Evolutionary conservation across 177 flowering plant genomes (phyloP), one percentile per base, ranked within the genome.

Genomic region (Telopea speciosissima): DNA sequence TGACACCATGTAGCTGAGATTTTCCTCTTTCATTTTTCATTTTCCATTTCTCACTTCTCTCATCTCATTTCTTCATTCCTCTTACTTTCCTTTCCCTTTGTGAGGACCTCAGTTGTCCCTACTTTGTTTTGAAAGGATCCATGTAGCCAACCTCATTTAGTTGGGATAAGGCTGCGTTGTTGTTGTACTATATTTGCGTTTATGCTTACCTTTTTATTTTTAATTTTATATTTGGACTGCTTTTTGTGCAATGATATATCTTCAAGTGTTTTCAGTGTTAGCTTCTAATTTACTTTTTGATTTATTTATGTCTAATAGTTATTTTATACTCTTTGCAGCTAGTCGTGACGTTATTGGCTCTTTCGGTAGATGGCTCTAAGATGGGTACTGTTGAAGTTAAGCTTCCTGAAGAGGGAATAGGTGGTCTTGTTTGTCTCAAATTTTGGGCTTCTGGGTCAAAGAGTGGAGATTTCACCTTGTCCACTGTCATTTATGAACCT

Each of bases 401-500:
- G 83, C 82, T 86, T 61, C 80, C 97, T 70, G 98, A 96, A 79
- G 96, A 91, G 61, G 96, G 88, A 66, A 80, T 96, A 22, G 99
- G 99, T 54, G 94, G 95, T 58, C 83, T 93, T 70, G 80, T 90
- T 65, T 84, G 87, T 79, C 93, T 96, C 36, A 93, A 88, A 78
- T 93, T 96, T 73, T 96, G 98, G 98, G 81, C 75, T 12, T 76
- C 78, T 62, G 82, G 78, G 25, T 64, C 85, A 24, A 85, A 73
- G 59, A 80, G 65, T 69, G 88, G 87, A 76, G 80, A 77, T 8
- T 89, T 87, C 80, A 84, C 70, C 71, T 81, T 93, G 81, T 85
- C 90, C 21, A 96, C 99, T 24, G 73, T 93, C 67, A 80, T 96
- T 72, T 93, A 93, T 79, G 99, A 96, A 73, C 99, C 99, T 73